A percentile compares a stretch with the other conserved stretches of the same genome.
Evolutionary conservation across 2,329 filamentous ascomycete species (phyloP).

Genomic region (Colletotrichum sp.): DNA sequence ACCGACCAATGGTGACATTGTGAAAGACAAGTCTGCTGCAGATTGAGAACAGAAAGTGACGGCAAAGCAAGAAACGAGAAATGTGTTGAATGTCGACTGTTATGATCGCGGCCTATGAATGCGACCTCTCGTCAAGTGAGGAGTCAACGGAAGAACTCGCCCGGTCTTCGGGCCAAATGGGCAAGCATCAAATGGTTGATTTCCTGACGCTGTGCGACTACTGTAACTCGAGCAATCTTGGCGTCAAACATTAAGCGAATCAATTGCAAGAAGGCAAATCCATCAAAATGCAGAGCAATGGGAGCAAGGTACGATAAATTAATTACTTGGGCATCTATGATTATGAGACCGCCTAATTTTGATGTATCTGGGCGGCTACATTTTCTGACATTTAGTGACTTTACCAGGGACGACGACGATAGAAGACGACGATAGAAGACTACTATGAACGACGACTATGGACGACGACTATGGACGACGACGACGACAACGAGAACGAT

Average conservation of each 20-base stretch:
- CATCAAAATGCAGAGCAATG: neutral
- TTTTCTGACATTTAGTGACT: neutral
- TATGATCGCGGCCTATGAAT: neutral
- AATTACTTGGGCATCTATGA: neutral
- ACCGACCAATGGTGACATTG: slow-evolving; percentile 29
- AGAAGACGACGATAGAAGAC: neutral
- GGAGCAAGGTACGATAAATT: neutral
- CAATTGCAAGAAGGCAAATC: neutral
- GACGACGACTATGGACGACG: too few species aligned
- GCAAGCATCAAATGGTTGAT: neutral
- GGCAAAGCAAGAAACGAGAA: neutral
- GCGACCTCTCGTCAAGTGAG: neutral
- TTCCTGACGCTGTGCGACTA: neutral
- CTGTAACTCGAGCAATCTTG: neutral
- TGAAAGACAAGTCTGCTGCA: neutral
- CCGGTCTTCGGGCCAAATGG: neutral
- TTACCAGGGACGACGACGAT: too few species aligned
- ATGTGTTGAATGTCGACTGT: neutral
- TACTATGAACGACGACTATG: too few species aligned
- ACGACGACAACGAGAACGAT: too few species aligned
- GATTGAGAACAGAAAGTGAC: neutral
- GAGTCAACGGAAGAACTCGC: neutral
- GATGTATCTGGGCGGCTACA: too few species aligned
- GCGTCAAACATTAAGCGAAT: neutral
- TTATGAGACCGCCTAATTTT: neutral